These are phyloP conservation scores for Lipomyces sp. DNA, from an alignment of 805 yeast species.

Conservation along the genomic window DNA sequence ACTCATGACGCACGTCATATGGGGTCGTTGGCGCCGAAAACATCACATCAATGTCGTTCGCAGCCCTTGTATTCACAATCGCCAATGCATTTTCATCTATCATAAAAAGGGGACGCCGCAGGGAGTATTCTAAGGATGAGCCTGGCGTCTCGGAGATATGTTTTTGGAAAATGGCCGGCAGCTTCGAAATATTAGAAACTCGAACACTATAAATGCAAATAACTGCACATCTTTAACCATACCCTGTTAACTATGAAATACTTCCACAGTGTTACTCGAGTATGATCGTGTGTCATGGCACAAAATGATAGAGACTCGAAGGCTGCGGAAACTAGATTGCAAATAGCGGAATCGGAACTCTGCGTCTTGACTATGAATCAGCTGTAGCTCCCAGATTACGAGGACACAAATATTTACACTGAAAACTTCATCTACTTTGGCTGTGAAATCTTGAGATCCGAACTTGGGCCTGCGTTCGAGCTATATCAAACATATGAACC, in stretches of 20 bases:
- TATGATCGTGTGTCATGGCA: constrained; percentile 23
- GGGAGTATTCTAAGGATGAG: constrained; percentile 28
- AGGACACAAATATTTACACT: background rate
- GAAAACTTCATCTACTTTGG: background rate
- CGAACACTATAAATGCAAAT: background rate
- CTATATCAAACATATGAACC: background rate
- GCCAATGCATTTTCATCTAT: constrained; percentile 27
- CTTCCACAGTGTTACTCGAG: constrained; percentile 27
- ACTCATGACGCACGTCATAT: constrained; percentile 56
- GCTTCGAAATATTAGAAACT: background rate
- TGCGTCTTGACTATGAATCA: constrained; percentile 1
- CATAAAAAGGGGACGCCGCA: constrained; percentile 27
- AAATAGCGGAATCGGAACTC: constrained; percentile 23
- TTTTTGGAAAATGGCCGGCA: constrained; percentile 20
- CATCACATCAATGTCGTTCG: constrained; percentile 50
- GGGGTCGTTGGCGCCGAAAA: constrained; percentile 57
- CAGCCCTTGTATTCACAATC: constrained; percentile 22
- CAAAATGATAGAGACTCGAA: constrained; percentile 22
- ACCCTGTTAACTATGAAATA: constrained; percentile 29
- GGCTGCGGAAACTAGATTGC: constrained; percentile 18
- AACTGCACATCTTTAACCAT: background rate
- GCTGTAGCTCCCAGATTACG: background rate
- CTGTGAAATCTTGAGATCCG: constrained; percentile 16
- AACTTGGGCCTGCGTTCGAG: constrained; percentile 20
- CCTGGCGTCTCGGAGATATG: constrained; percentile 19